Conservation (phyloP, 352 stramenopile genomes). For the Phytophthora hybrid region DNA sequence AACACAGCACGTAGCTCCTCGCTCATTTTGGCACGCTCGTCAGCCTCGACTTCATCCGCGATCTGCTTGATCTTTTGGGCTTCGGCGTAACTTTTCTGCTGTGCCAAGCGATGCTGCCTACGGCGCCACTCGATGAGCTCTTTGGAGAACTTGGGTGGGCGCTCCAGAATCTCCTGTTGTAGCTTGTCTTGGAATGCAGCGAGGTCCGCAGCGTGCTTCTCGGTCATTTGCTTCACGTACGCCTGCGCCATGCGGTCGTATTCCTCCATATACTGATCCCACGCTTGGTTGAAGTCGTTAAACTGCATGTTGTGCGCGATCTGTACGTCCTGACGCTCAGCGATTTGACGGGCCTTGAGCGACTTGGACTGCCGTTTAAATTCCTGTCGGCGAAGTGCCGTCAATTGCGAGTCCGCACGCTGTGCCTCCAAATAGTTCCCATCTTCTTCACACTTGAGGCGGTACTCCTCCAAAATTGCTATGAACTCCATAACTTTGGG, state of each 20-base stretch:
- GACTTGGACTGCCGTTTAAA: conserved; percentile 93
- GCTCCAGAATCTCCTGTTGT: conserved; percentile 87
- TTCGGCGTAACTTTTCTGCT: conserved; percentile 94
- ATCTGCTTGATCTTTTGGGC: conserved; percentile 97
- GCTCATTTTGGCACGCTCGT: conserved; percentile 92
- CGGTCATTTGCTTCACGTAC: conserved; percentile 95
- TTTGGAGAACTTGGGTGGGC: conserved; percentile 93
- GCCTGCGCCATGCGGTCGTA: conserved; percentile 95
- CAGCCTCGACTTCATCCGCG: conserved; percentile 93
- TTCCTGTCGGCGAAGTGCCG: conserved; percentile 91
- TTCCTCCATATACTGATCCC: conserved; percentile 96
- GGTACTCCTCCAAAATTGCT: conserved; percentile 94
- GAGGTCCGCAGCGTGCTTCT: conserved; percentile 90
- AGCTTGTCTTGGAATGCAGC: conserved; percentile 91
- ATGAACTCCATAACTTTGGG: conserved; percentile 95
- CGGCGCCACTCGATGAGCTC: conserved; percentile 96
- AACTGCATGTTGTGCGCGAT: conserved; percentile 97
- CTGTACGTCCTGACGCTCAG: conserved; percentile 94
- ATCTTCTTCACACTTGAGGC: conserved; percentile 94
- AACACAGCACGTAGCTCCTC: conserved; percentile 83
- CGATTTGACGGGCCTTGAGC: conserved; percentile 90
- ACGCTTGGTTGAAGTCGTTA: conserved; percentile 93
- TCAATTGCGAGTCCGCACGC: conserved; percentile 88
- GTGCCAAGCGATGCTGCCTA: conserved; percentile 92
- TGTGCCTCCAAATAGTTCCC: conserved; percentile 95